phyloP scores from a whole-genome alignment of 805 yeast species.

The Candida michaelii region DNA sequence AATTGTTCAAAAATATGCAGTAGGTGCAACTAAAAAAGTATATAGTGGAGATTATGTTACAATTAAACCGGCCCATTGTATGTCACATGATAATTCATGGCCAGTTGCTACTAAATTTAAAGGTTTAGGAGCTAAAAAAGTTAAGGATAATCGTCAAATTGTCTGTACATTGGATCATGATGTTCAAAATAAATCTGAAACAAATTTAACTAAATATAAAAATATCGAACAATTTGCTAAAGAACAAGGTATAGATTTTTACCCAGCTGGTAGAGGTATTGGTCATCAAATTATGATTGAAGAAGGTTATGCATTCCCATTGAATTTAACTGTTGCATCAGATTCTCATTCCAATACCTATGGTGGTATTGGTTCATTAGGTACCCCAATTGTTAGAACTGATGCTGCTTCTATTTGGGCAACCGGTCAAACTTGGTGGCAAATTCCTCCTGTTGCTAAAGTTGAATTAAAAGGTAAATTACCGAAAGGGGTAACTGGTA shows the following conservation, averaged over 20 bases:
- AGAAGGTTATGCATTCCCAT: slow-evolving; percentile 97
- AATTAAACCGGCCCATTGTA: slow-evolving; percentile 93
- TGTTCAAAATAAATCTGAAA: slow-evolving; percentile 89
- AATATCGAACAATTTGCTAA: slow-evolving; percentile 89
- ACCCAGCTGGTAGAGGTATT: slow-evolving; percentile 98
- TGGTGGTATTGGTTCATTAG: slow-evolving; percentile 94
- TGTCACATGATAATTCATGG: slow-evolving; percentile 99
- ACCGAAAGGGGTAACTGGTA: slow-evolving; percentile 89
- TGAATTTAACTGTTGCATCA: slow-evolving; percentile 90
- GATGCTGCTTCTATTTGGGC: slow-evolving; percentile 99
- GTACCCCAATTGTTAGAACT: slow-evolving; percentile 97
- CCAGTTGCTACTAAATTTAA: slow-evolving; percentile 96
- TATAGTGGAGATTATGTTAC: slow-evolving; percentile 93
- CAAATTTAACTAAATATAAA: slow-evolving; percentile 80
- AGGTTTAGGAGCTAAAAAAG: slow-evolving; percentile 87
- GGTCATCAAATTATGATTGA: slow-evolving; percentile 99
- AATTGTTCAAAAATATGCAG: slow-evolving; percentile 91
- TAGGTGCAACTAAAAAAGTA: slow-evolving; percentile 74
- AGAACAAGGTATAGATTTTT: slow-evolving; percentile 90
- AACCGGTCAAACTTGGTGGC: slow-evolving; percentile 99
- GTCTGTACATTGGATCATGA: slow-evolving; percentile 98
- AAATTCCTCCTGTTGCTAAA: slow-evolving; percentile 96
- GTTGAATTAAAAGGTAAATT: slow-evolving; percentile 82
- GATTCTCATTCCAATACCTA: slow-evolving; percentile 98
- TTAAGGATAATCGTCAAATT: slow-evolving; percentile 84